phyloP scores from a whole-genome alignment of 2,329 filamentous ascomycete species.

The Xylaria arbuscula region DNA sequence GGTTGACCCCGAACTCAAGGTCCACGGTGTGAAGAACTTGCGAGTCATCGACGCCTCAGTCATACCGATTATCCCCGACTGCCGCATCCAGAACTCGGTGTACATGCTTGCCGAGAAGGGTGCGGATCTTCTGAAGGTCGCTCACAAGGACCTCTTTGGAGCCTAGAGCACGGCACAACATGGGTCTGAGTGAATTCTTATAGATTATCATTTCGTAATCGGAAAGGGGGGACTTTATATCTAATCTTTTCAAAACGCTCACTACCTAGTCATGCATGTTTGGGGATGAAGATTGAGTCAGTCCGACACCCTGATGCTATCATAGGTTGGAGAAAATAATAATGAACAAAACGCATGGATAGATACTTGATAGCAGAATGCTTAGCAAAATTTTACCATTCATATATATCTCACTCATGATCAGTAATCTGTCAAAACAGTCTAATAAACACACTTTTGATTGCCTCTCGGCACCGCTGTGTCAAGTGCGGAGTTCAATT shows the following conservation, averaged over 20 bases:
- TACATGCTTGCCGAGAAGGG: conserved; percentile 69
- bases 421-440: background rate
- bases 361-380: too few species aligned
- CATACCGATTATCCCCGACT: conserved; percentile 66
- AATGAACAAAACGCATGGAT: too few species aligned
- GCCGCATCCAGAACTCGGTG: conserved; percentile 69
- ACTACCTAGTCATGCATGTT: background rate
- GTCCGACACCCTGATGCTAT: too few species aligned
- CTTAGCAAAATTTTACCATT: background rate
- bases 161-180: background rate
- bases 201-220: background rate
- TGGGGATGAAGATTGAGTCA: background rate
- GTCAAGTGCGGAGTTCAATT: conserved; percentile 16
- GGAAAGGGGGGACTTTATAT: background rate
- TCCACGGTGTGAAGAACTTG: conserved; percentile 64
- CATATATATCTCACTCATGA: background rate
- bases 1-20: conserved; percentile 62
- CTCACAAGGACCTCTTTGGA: conserved; percentile 30
- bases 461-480: background rate
- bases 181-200: background rate
- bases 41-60: conserved; percentile 67
- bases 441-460: background rate
- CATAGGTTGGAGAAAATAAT: too few species aligned
- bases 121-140: conserved; percentile 17
- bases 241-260: background rate